Evolutionary conservation across 768 basidiomycete species (phyloP).

Genomic region (Rhodotorula paludigena): DNA sequence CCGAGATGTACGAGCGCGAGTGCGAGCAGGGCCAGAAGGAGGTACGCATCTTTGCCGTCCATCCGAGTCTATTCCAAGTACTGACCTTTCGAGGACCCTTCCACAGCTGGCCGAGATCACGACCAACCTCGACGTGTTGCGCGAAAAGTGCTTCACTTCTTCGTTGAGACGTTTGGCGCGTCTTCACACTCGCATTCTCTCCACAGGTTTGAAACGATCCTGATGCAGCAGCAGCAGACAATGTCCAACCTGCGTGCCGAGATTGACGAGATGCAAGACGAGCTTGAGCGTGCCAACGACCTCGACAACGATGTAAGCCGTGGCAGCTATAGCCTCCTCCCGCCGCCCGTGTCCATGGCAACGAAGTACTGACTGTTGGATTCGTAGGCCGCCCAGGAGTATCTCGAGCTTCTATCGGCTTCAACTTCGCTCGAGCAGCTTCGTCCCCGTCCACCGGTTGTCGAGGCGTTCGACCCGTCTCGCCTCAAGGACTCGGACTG

Average conservation of each 20-base stretch:
- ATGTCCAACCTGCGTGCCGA: constrained; percentile 20
- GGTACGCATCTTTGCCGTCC: not conserved
- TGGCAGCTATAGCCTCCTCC: not conserved
- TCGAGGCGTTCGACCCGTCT: constrained; percentile 18
- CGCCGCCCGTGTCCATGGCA: too few relatives aligned
- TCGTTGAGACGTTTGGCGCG: not conserved
- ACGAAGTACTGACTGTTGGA: not conserved
- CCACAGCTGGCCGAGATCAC: constrained; percentile 23
- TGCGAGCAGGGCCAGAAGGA: constrained; percentile 8
- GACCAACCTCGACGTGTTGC: constrained; percentile 6
- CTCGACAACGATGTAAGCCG: constrained; percentile 11
- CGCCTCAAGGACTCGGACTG: not conserved
- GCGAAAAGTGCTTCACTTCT: constrained; percentile 16
- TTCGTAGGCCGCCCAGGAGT: constrained; percentile 11
- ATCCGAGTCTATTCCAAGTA: not conserved
- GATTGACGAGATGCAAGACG: constrained; percentile 18
- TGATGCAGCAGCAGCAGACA: constrained; percentile 18
- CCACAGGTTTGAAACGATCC: not conserved
- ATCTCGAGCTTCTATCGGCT: constrained; percentile 22
- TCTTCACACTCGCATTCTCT: not conserved
- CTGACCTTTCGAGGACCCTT: not conserved
- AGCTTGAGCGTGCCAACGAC: constrained; percentile 18
- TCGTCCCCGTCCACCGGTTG: not conserved
- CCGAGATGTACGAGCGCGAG: constrained; percentile 20
- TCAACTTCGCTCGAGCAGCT: not conserved